Evolutionary conservation across 768 basidiomycete genomes (phyloP), one percentile per base, ranked within the genome.

Genomic region (Kwoniella dendrophila): DNA sequence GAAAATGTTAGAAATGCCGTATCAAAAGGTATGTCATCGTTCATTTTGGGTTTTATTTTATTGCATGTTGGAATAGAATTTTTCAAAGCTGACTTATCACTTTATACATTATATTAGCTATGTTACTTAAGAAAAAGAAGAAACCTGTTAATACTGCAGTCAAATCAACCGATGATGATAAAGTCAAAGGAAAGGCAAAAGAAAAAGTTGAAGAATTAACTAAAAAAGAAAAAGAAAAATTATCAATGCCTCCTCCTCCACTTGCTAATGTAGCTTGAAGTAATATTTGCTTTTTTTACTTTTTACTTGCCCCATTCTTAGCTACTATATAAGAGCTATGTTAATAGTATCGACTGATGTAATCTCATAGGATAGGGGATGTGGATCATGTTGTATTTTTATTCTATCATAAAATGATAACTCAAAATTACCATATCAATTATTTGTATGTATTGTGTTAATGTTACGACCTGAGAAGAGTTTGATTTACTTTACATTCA

Each of bases 1-100:
- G 93, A 95, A 67, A 86, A 84, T 66, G 94, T 97, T 29, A 90
- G 90, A 82, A 91, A 84, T 59, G 95, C 95, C 3, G 95, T 99
- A 12, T 83, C 87, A 48, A 84, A 85, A 36, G 95, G 91, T 91
- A 75, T 68, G 84, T 79, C 16, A 14, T 32, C 16, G 6, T n/a
- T 12, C 3, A 29, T 52, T 38, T 53, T 24, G n/a, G n/a, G n/a
- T n/a, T n/a, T n/a, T n/a, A n/a, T n/a, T n/a, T n/a, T n/a, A n/a
- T n/a, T n/a, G n/a, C n/a, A n/a, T n/a, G n/a, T n/a, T n/a, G n/a
- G n/a, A n/a, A n/a, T 34, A 30, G 26, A 20, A 36, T 27, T 36
- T 18, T 10, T 50, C 10, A 16, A 12, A 10, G 12, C 29, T 38
- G 33, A 16, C 16, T 58, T 22, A 12, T 38, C 14, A 12, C 1